Evolutionary conservation across 495 filamentous ascomycete species (phyloP).

Genomic region (Tuber aestivum): DNA sequence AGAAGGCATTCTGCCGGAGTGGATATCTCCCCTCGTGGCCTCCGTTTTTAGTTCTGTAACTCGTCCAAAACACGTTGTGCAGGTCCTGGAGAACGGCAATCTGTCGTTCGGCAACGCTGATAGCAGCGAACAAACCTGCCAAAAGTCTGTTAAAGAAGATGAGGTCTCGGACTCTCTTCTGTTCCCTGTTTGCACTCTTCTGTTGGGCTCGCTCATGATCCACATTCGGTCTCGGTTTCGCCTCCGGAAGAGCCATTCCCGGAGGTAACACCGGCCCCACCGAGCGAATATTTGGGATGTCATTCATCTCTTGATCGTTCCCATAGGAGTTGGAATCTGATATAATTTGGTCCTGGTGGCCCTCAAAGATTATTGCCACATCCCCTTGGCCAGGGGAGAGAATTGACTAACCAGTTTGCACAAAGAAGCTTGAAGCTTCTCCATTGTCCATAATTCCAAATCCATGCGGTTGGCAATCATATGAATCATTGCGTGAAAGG

Average conservation of each 20-base stretch:
- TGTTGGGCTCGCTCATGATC: too few relatives aligned
- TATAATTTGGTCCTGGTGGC: not conserved
- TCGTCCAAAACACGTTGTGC: not conserved
- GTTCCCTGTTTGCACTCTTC: not conserved
- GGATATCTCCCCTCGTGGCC: not conserved
- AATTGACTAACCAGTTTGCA: not conserved
- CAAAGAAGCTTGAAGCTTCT: not conserved
- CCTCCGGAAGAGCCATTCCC: too few relatives aligned
- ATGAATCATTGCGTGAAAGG: not conserved
- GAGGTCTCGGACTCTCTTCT: not conserved
- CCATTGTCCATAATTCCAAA: not conserved
- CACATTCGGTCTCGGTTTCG: too few relatives aligned
- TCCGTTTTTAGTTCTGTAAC: not conserved
- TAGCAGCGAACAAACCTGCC: not conserved
- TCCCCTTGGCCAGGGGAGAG: not conserved
- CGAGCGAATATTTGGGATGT: not conserved
- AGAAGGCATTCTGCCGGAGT: not conserved
- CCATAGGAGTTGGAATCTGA: not conserved
- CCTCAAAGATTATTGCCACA: not conserved
- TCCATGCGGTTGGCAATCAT: not conserved
- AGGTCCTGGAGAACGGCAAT: not conserved
- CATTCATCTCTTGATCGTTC: not conserved
- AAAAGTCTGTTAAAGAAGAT: not conserved
- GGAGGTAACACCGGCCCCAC: too few relatives aligned
- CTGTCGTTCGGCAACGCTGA: not conserved